Evolutionary conservation across 805 yeast species (phyloP).

Genomic region (Saturnispora besseyi): DNA sequence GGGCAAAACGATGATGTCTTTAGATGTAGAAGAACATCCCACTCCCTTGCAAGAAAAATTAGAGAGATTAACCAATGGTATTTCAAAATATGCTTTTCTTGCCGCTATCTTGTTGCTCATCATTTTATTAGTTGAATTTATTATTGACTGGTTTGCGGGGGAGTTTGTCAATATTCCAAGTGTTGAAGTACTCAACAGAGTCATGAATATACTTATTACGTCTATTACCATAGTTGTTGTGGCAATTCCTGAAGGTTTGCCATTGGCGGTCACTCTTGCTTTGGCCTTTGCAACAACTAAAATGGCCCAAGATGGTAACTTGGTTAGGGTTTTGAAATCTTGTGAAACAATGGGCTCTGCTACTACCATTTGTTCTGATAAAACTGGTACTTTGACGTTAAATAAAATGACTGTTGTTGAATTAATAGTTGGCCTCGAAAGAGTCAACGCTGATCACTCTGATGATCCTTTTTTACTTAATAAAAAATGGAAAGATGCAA

Average conservation of each 20-base stretch:
- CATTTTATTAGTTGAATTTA: conserved; percentile 68
- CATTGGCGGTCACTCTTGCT: conserved; percentile 93
- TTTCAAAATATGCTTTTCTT: conserved; percentile 86
- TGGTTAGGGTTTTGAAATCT: conserved; percentile 86
- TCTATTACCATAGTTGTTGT: conserved; percentile 91
- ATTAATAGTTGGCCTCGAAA: conserved; percentile 55
- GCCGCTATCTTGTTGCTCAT: conserved; percentile 78
- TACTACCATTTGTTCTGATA: conserved; percentile 93
- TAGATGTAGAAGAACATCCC: conserved; percentile 72
- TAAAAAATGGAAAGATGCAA: conserved; percentile 17
- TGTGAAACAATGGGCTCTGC: conserved; percentile 99
- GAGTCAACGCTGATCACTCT: conserved; percentile 42
- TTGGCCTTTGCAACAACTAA: conserved; percentile 96
- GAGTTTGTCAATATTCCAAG: conserved; percentile 36
- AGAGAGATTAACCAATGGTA: conserved; percentile 78
- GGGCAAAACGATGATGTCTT: conserved; percentile 82
- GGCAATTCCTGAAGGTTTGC: conserved; percentile 99
- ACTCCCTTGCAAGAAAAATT: conserved; percentile 87
- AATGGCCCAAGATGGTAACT: conserved; percentile 93
- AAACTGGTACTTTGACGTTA: conserved; percentile 95
- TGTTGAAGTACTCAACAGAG: conserved; percentile 75
- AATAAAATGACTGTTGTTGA: conserved; percentile 85
- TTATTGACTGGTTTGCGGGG: conserved; percentile 4
- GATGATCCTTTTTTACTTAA: conserved; percentile 1
- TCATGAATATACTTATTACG: conserved; percentile 78